Conservation (phyloP, 73 alveolate genomes). For the Tetrahymena elliotti region DNA sequence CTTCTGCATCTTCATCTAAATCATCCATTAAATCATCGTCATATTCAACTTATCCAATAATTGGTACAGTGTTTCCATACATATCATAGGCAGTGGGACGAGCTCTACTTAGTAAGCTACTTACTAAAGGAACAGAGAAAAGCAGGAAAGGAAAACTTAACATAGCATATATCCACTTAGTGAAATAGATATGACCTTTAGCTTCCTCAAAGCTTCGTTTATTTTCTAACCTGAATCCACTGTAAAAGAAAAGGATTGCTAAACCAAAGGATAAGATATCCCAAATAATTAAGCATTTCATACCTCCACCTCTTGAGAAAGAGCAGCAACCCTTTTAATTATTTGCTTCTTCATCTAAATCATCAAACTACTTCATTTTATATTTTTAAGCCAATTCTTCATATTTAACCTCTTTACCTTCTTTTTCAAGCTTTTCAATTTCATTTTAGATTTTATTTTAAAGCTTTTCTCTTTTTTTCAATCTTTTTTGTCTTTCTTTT, state of each 20-base stretch:
- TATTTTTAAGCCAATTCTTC: neutral
- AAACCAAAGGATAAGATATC: neutral
- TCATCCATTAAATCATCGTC: neutral
- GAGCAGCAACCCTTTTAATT: neutral
- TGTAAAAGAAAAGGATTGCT: neutral
- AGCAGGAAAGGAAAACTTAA: neutral
- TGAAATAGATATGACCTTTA: neutral
- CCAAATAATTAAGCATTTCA: neutral
- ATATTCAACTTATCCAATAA: neutral
- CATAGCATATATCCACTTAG: neutral
- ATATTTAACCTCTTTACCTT: neutral
- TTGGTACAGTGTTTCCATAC: neutral
- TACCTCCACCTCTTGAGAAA: neutral
- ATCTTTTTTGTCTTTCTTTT: neutral
- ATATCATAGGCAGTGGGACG: neutral
- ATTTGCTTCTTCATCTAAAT: neutral
- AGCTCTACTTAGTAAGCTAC: neutral
- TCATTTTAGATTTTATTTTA: neutral
- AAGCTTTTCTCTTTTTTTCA: neutral
- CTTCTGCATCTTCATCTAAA: neutral
- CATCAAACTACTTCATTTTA: neutral
- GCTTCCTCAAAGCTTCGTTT: neutral
- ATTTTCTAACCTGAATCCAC: neutral
- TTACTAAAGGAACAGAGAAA: neutral
- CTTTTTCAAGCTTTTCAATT: neutral